Base-by-base conservation (phyloP, 2,329 filamentous ascomycete species). In the Hypocrella siamensis region DNA sequence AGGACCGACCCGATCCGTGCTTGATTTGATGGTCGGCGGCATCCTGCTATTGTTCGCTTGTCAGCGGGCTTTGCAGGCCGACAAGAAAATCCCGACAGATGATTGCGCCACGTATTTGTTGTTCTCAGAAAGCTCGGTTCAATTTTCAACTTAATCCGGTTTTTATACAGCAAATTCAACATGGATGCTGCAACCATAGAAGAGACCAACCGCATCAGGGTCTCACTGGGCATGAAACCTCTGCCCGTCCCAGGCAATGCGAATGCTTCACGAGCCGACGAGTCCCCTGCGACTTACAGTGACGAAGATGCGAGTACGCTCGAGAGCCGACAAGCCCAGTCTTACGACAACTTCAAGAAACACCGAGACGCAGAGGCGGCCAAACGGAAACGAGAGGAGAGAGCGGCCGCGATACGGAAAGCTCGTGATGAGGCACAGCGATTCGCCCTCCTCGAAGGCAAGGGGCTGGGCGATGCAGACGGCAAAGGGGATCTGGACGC, bases 191-290 rank as follows among this genome's bases (percentile, higher is more conserved):
- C 82, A 28, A 78, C 80, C 18, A 86, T 96, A 49, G 82, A 92
- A 56, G 85, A 94, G 66, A 84, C 83, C 42, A 96, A 96, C 61
- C 81, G 86, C 50, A 79, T 94, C 48, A 84, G 88, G 46, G 67
- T 78, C 45, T 83, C 84, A 31, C 74, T 94, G 60, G 88, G 88
- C 48, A 75, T 94, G 64, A 83, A 88, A 50, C 86, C 85, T 17
- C 62, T 96, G 47, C 83, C 85, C 17, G 81, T 92, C 9, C 81
- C 86, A 17, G 82, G 82, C 42, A 67, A 65, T 36, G 33, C 42
- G 7, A 36, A 46, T n/a, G n/a, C n/a, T 12, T 40, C 61, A 31
- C 55, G 57, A 28, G 26, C 33, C 12, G 38, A 46, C 11, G 26
- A 26, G 15, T 35, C 80, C 15, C 75, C 77, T 35, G 63, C 61